phyloP scores from a whole-genome alignment of 2,329 filamentous ascomycete species.

The Elsinoe arachidis region DNA sequence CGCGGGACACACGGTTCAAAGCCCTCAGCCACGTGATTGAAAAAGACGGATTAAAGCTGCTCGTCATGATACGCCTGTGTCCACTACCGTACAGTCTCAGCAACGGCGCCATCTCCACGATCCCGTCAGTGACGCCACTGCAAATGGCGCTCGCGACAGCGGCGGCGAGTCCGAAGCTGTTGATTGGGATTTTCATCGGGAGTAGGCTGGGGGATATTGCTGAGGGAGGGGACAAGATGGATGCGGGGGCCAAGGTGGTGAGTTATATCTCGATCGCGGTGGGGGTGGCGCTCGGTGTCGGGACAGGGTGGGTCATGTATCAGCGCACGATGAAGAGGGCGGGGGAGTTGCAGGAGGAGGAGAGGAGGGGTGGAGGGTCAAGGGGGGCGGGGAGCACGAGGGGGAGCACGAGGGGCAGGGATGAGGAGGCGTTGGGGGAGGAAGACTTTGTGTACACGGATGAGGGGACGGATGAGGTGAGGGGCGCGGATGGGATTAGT shows the following conservation, averaged over 20 bases:
- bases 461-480: constrained; percentile 30
- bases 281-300: constrained; percentile 61
- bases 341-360: constrained; percentile 39
- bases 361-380: constrained; percentile 26
- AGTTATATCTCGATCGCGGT: constrained; percentile 76
- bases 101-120: constrained; percentile 89
- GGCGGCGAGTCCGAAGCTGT: constrained; percentile 72
- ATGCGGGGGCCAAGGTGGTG: constrained; percentile 63
- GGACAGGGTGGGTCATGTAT: constrained; percentile 81
- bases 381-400: constrained; percentile 22
- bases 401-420: constrained; percentile 19
- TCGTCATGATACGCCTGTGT: constrained; percentile 87
- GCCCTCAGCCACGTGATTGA: constrained; percentile 82
- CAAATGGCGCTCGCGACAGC: constrained; percentile 77
- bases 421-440: constrained; percentile 21
- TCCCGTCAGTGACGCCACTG: constrained; percentile 71
- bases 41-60: constrained; percentile 77
- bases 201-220: constrained; percentile 71
- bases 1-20: constrained; percentile 76
- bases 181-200: constrained; percentile 90
- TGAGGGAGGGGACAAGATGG: constrained; percentile 79
- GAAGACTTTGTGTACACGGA: constrained; percentile 36
- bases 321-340: constrained; percentile 46
- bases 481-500: constrained; percentile 44
- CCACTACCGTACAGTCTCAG: constrained; percentile 86